A percentile compares a stretch with the other conserved stretches of the same genome.
These are phyloP conservation scores for Cucumis hystrix DNA, from an alignment of 306 rosid genomes.

Conservation along the genomic window DNA sequence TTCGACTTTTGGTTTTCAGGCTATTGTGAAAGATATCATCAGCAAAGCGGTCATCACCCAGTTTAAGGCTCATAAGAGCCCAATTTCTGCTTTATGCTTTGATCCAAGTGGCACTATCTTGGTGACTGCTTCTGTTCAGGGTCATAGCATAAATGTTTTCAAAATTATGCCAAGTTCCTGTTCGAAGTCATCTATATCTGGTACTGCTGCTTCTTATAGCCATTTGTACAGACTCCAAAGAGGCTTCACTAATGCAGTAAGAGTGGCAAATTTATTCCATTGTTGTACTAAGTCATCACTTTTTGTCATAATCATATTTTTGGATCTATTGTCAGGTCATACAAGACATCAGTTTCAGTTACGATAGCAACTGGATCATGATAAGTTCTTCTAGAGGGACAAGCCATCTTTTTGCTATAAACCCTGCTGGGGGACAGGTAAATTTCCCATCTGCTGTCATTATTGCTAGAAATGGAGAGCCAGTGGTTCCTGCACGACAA, in stretches of 20 bases:
- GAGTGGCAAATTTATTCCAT: constrained; percentile 10
- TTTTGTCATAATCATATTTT: not conserved
- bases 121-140: constrained; percentile 89
- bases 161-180: constrained; percentile 50
- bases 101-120: constrained; percentile 89
- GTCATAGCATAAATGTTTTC: constrained; percentile 87
- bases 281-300: not conserved
- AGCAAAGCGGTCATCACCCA: constrained; percentile 64
- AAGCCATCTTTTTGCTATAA: constrained; percentile 82
- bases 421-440: constrained; percentile 70
- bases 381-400: constrained; percentile 97
- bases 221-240: constrained; percentile 91
- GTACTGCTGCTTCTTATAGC: constrained; percentile 34
- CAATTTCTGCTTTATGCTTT: constrained; percentile 84
- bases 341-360: constrained; percentile 89
- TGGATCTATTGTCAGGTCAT: constrained; percentile 49
- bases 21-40: constrained; percentile 73
- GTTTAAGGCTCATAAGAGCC: constrained; percentile 85
- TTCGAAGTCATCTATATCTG: constrained; percentile 30
- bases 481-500: constrained; percentile 20
- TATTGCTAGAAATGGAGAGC: constrained; percentile 26
- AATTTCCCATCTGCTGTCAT: constrained; percentile 44
- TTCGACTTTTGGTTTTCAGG: constrained; percentile 31
- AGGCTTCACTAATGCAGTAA: constrained; percentile 88
- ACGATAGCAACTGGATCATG: constrained; percentile 97